Percentiles rank a stretch among this genome's conserved stretches.
phyloP scores from a whole-genome alignment of 352 stramenopile species.

The Phytophthora parvispora region DNA sequence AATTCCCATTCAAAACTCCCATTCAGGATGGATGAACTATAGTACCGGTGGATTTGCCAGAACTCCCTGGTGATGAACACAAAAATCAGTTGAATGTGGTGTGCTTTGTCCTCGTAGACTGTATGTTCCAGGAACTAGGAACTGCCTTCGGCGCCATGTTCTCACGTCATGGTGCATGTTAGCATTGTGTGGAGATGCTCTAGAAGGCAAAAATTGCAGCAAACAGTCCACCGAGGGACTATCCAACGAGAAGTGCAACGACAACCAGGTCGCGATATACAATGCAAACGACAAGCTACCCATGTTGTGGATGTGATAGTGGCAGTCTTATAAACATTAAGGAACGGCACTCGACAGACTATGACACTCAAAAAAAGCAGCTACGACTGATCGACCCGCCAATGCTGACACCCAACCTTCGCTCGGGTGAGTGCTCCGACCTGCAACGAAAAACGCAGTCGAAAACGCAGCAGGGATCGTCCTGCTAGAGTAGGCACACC shows the following conservation, averaged over 20 bases:
- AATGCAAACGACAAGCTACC: not conserved
- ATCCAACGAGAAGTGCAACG: not conserved
- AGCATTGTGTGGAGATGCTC: not conserved
- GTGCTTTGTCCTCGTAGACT: too few species aligned
- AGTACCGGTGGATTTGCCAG: too few species aligned
- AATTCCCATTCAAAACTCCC: too few species aligned
- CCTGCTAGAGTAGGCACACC: not conserved
- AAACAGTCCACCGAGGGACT: not conserved
- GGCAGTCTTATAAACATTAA: conserved; percentile 35
- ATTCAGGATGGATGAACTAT: too few species aligned
- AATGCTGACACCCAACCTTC: conserved; percentile 2
- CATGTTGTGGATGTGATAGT: conserved; percentile 10
- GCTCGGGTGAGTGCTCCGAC: not conserved
- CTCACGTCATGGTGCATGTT: not conserved
- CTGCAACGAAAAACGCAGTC: not conserved
- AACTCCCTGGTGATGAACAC: too few species aligned
- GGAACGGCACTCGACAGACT: conserved; percentile 27
- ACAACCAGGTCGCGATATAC: not conserved
- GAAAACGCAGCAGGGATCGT: conserved; percentile 3
- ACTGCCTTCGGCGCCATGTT: too few species aligned
- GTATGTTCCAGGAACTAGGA: too few species aligned
- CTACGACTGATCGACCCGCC: not conserved
- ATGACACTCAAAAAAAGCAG: conserved; percentile 22
- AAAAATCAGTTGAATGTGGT: too few species aligned
- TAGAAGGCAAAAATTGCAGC: not conserved